These are phyloP conservation scores for Auricularia cornea DNA, from an alignment of 768 basidiomycete genomes.

Conservation along the genomic window DNA sequence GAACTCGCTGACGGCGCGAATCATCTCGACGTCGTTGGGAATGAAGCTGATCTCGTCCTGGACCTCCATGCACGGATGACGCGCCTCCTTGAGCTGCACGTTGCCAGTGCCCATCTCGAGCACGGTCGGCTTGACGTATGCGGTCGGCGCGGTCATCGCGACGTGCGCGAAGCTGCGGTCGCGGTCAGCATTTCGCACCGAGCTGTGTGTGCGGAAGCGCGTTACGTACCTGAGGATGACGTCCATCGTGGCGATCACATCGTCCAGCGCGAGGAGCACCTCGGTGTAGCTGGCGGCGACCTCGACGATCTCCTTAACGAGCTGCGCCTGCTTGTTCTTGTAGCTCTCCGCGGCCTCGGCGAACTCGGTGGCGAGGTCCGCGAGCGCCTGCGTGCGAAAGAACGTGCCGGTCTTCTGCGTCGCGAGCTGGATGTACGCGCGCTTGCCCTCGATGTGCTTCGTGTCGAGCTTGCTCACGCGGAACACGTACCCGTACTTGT, in stretches of 20 bases:
- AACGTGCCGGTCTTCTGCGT: slow-evolving; percentile 81
- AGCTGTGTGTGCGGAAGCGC: slow-evolving; percentile 4
- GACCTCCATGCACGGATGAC: slow-evolving; percentile 94
- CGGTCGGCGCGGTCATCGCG: slow-evolving; percentile 73
- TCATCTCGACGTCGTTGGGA: slow-evolving; percentile 91
- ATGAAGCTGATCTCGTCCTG: slow-evolving; percentile 96
- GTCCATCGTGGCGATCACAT: slow-evolving; percentile 81
- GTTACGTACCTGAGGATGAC: slow-evolving; percentile 91
- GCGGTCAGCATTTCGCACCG: slow-evolving; percentile 4
- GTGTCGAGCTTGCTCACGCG: slow-evolving; percentile 86
- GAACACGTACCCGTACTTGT: slow-evolving; percentile 86
- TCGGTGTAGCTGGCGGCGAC: slow-evolving; percentile 97
- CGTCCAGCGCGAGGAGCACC: slow-evolving; percentile 77
- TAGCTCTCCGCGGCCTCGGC: slow-evolving; percentile 62
- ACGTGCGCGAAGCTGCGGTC: slow-evolving; percentile 78
- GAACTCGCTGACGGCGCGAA: slow-evolving; percentile 85
- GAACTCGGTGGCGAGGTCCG: slow-evolving; percentile 63
- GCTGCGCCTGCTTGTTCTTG: slow-evolving; percentile 59
- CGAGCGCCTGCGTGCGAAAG: slow-evolving; percentile 76
- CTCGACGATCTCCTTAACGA: slow-evolving; percentile 88
- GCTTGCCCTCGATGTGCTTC: slow-evolving; percentile 51
- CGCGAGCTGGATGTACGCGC: slow-evolving; percentile 73
- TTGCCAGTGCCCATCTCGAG: slow-evolving; percentile 73
- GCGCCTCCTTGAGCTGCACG: slow-evolving; percentile 71
- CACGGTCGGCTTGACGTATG: slow-evolving; percentile 82